A percentile compares a stretch with the other conserved stretches of the same genome.
Conservation (phyloP, 768 basidiomycete genomes). For the Pholiota microspora region DNA sequence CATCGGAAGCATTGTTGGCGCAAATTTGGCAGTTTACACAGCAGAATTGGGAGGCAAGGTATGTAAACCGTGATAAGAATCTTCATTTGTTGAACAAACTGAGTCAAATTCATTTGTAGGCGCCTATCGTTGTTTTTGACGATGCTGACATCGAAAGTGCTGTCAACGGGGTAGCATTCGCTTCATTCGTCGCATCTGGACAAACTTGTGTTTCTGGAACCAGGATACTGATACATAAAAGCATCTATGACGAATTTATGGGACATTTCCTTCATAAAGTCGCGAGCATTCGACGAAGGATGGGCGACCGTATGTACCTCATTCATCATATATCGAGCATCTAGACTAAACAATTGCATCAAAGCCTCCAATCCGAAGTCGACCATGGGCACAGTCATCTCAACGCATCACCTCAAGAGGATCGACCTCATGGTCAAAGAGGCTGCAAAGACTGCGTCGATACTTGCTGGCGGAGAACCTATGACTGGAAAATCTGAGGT, state of each 20-base stretch:
- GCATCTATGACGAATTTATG: conserved; percentile 70
- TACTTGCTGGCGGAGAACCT: conserved; percentile 66
- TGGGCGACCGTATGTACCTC: conserved; percentile 68
- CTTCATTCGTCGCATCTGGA: conserved; percentile 83
- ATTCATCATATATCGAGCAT: background rate
- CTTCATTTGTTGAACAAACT: too few species aligned
- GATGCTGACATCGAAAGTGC: conserved; percentile 75
- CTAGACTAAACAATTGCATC: background rate
- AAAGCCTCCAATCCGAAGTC: conserved; percentile 67
- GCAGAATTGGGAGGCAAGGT: conserved; percentile 90
- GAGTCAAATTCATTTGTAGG: conserved; percentile 38
- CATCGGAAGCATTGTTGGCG: conserved; percentile 70
- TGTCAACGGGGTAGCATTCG: conserved; percentile 81
- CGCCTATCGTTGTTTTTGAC: conserved; percentile 77
- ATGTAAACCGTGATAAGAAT: too few species aligned
- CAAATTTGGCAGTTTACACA: conserved; percentile 71
- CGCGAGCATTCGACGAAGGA: conserved; percentile 57
- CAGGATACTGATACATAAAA: conserved; percentile 71
- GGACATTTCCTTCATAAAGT: conserved; percentile 59
- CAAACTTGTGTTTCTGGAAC: conserved; percentile 94
- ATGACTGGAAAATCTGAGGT: conserved; percentile 60
- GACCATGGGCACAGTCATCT: conserved; percentile 83
- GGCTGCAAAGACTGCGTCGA: conserved; percentile 34
- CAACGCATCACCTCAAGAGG: conserved; percentile 56
- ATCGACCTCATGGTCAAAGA: conserved; percentile 57